Base-by-base conservation (phyloP, 768 basidiomycete species). In the Polyporus arcularius region DNA sequence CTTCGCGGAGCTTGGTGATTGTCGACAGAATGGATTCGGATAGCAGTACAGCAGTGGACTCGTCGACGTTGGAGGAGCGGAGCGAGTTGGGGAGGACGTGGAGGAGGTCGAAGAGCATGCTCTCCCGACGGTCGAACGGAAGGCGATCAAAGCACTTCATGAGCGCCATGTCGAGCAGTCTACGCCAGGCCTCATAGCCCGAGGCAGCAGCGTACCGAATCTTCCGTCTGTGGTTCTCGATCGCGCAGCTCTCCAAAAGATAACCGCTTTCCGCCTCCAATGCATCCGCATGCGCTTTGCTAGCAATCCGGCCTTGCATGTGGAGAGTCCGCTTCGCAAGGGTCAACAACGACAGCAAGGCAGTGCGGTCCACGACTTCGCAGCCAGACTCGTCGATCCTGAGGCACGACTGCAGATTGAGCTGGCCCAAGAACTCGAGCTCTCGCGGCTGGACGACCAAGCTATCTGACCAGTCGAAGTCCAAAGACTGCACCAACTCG, bases 1-100 rank as follows among this genome's bases (percentile, higher is more conserved):
- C 91, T 72, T 94, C 91, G 7, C 94, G 84, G n/a, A 98, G 74
- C 68, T 93, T 94, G 14, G 94, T 94, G 62, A 94, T 88, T 5
- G 87, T 82, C 0, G 93, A 89, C 26, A 98, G 72, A 5, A 91
- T 81, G 0, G 86, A 84, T 67, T 96, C 94, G 1, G 93, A 90
- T 8, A 98, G 80, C 3, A 96, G 75, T n/a, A 95, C 81, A 11
- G 92, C 82, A 1, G 92, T 90, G 3, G 85, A 78, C 58, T 90
- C 87, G 40, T 88, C 82, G 21, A 89, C 76, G 57, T 86, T 87
- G 11, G 79, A 74, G 0, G 86, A 87, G 32, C 81, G 82, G 46
- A 96, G 81, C 21, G 84, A 84, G 2, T 80, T 73, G 1, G 94
- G 90, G 21, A 97, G 80, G 21, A 92, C 87, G 66, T 91, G 88